phyloP scores from a whole-genome alignment of 768 basidiomycete genomes.

The Agaricus blazei region DNA sequence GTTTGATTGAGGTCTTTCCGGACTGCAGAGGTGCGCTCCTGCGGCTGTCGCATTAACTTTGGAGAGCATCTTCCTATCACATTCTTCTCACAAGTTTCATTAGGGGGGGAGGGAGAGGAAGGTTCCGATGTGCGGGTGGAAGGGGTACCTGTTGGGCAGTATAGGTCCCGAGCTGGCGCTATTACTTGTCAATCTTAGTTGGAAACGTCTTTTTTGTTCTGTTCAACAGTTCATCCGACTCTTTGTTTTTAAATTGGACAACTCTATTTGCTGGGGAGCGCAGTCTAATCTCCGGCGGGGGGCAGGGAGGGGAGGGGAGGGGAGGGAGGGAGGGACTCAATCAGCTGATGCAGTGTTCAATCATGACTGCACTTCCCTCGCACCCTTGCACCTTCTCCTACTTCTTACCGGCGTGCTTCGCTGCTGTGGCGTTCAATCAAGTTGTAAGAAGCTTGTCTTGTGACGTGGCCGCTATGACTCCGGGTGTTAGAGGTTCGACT shows the following conservation, averaged over 20 bases:
- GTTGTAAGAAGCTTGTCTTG: background rate
- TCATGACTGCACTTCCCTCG: background rate
- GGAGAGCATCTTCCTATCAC: background rate
- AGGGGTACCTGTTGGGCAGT: too few species aligned
- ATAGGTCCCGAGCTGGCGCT: too few species aligned
- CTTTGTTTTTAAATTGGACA: background rate
- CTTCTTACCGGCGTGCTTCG: slow-evolving; percentile 6
- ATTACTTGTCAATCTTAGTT: too few species aligned
- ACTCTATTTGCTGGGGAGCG: background rate
- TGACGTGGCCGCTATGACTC: slow-evolving; percentile 7
- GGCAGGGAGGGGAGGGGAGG: too few species aligned
- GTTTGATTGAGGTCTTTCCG: background rate
- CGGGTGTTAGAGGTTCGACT: slow-evolving; percentile 3
- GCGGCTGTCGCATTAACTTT: slow-evolving; percentile 5
- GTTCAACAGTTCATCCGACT: background rate
- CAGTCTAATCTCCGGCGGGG: background rate
- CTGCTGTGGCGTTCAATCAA: slow-evolving; percentile 3
- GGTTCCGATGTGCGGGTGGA: background rate
- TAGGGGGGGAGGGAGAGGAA: background rate
- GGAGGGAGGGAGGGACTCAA: background rate
- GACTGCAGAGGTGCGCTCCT: slow-evolving; percentile 2
- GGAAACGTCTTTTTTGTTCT: background rate
- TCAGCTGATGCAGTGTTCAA: background rate
- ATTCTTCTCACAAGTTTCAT: slow-evolving; percentile 2
- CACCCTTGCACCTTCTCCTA: background rate